phyloP scores from a whole-genome alignment of 148 eudicot genomes.

The Rhododendron ferrugineum region DNA sequence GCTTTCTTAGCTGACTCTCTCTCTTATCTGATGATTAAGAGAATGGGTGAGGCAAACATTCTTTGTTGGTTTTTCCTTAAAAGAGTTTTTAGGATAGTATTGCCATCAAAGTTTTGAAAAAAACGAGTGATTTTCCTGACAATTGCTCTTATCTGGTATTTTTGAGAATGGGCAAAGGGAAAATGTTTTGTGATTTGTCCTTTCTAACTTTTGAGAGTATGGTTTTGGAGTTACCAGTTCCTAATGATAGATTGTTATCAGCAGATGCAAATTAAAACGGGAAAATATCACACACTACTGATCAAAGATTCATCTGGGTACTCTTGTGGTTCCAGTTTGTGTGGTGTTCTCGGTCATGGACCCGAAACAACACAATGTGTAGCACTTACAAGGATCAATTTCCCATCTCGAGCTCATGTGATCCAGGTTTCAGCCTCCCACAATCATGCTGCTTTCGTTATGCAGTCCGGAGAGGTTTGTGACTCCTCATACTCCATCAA shows the following conservation, averaged over 20 bases:
- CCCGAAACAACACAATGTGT: slow-evolving; percentile 78
- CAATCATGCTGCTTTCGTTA: slow-evolving; percentile 93
- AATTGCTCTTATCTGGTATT: neutral
- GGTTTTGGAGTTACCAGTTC: neutral
- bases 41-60: neutral
- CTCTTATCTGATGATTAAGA: neutral
- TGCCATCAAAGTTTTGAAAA: neutral
- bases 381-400: slow-evolving; percentile 58
- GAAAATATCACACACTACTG: slow-evolving; percentile 86
- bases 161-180: neutral
- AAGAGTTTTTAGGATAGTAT: neutral
- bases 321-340: slow-evolving; percentile 92
- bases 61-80: neutral
- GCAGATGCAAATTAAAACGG: slow-evolving; percentile 96
- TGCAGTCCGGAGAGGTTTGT: slow-evolving; percentile 81
- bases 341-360: slow-evolving; percentile 99
- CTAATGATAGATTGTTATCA: slow-evolving; percentile 8
- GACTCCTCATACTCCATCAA: neutral
- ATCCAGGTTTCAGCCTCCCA: slow-evolving; percentile 84
- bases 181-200: neutral
- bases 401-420: slow-evolving; percentile 56
- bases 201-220: neutral
- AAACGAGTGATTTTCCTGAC: neutral
- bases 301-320: slow-evolving; percentile 67
- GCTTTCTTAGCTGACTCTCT: neutral